Base-by-base conservation (phyloP, 768 basidiomycete species). In the Mycena rosella region DNA sequence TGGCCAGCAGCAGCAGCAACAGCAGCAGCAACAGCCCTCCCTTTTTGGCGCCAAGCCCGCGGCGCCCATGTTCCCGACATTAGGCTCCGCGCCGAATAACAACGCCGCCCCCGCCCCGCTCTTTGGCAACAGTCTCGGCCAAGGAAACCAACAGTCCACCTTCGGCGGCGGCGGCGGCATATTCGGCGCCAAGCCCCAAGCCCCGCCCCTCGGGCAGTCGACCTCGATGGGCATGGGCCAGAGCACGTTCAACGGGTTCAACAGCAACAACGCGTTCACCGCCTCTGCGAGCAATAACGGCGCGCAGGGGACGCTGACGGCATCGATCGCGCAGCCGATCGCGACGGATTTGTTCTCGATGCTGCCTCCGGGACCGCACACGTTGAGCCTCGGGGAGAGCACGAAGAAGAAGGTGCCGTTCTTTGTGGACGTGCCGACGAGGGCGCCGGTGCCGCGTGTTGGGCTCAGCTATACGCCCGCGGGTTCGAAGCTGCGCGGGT, bases 251-350 rank as follows among this genome's bases (percentile, higher is more conserved):
- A 79, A 80, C 36, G 77, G 75, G 20, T 80, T 81, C n/a, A 74
- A 68, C 20, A 73, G 82, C 38, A 82, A 78, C 27, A 76, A 74
- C 63, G 73, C 77, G 52, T 78, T 87, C 29, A 82, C 82, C 52
- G 76, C 81, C 14, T 85, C 86, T 34, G 74, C 78, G 0, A 75
- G 75, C 49, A 78, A 80, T 60, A 80, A 83, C n/a, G 87, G 80
- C 34, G 81, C 82, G 45, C 88, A 88, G 78, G 88, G 88, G 40
- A 78, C 85, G 0, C 81, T 97, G 59, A 92, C 91, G 11, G 93
- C 95, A 2, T 96, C 96, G 22, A 94, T 98, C 74, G 91, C 93
- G 29, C 93, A 96, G 77, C 94, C 94, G 10, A 90, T 95, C 69
- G 87, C 86, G 34, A 83, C 87, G 55, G 90, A 91, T 67, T 76